These are phyloP conservation scores for Neurospora sp. DNA, from an alignment of 495 filamentous ascomycete genomes.

Conservation along the genomic window DNA sequence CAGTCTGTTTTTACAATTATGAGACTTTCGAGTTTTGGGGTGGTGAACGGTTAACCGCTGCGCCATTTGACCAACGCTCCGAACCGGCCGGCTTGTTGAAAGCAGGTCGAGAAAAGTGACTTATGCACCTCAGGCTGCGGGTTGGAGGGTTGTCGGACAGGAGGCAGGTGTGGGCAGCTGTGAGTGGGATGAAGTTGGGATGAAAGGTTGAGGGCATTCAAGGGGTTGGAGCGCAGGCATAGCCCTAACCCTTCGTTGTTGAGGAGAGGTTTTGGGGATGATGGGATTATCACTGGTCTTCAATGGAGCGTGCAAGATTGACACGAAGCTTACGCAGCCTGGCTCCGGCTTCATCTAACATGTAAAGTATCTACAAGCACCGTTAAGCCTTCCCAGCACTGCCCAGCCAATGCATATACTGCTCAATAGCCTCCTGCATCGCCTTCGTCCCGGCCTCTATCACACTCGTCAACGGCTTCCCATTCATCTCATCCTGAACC, in stretches of 20 bases:
- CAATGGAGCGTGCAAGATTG: background rate
- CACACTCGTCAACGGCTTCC: slow-evolving; percentile 57
- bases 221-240: background rate
- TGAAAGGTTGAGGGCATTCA: background rate
- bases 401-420: slow-evolving; percentile 62
- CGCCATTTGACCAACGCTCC: background rate
- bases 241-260: background rate
- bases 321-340: background rate
- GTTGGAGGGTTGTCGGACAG: background rate
- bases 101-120: background rate
- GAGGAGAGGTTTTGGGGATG: background rate
- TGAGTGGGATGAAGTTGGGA: background rate
- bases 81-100: background rate
- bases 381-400: slow-evolving; percentile 50
- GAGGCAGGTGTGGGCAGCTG: background rate
- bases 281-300: background rate
- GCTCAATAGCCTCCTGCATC: slow-evolving; percentile 69
- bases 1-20: background rate
- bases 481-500: slow-evolving; percentile 56
- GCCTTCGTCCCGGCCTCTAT: slow-evolving; percentile 61
- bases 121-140: background rate
- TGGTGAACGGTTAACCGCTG: background rate
- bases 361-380: background rate
- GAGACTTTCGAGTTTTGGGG: background rate
- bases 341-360: background rate